Evolutionary conservation across 139 green algal genomes (phyloP), one percentile per base, ranked within the genome.

Genomic region (Picochlorum costavermella): DNA sequence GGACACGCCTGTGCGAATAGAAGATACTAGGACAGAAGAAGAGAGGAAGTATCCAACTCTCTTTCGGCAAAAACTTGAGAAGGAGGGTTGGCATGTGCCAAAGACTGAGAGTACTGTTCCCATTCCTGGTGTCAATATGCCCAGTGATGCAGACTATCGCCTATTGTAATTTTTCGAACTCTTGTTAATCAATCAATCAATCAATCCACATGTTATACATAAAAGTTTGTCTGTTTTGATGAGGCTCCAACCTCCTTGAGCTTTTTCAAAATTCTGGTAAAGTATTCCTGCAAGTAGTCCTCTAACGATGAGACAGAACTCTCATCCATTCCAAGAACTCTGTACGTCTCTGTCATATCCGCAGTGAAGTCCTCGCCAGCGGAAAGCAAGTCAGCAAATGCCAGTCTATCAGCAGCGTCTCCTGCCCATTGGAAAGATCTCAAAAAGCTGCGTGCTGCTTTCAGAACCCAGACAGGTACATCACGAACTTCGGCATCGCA

Each of bases 181-280:
- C 10, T 55, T 26, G 17, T 28, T 55, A 26, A 55, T 55, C 12
- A 55, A 28, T 8, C n/a, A 25, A 25, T n/a, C 49, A 56, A 28
- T 33, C 12, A 59, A 64, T 59, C 20, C 17, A 31, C 12, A 59
- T 59, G 29, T 83, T 72, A 97, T 1, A 97, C 71, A 66, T 97
- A 97, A 69, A 96, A 96, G 75, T 96, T 88, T 44, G 80, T 91
- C 67, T 96, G 86, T 66, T 88, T 85, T 17, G 67, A 75, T 23
- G 85, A 71, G 10, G 89, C 92, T 10, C 91, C 92, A n/a, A 98
- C 87, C 64, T 98, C 83, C 79, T 99, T 99, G 12, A 99, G 85
- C 83, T 96, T 97, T 77, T 96, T 96, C 46, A 98, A 67, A 73
- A 99, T 97, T 50, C 68, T 66, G 4, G 61, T 78, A 74, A 90